Evolutionary conservation across 441 rosid species (phyloP).

Genomic region (Mallotus repandus): DNA sequence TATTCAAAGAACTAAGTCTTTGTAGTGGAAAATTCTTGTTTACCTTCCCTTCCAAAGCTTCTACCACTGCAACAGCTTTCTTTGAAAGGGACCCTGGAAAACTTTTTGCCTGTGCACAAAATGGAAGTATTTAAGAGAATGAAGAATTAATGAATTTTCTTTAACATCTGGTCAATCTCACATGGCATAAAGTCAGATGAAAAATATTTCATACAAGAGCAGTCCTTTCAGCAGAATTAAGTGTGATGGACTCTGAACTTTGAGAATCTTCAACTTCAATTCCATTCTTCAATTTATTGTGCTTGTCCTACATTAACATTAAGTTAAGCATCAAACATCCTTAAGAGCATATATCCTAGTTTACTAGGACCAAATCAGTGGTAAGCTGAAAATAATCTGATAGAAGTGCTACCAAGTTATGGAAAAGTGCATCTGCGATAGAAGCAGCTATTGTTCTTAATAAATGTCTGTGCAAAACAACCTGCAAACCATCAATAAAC

Average conservation of each 20-base stretch:
- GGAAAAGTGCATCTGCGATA: conserved; percentile 62
- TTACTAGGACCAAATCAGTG: conserved; percentile 16
- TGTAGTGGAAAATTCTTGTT: conserved; percentile 4
- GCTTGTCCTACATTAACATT: conserved; percentile 51
- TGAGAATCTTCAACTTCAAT: conserved; percentile 62
- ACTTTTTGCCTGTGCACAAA: conserved; percentile 67
- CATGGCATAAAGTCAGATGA: conserved; percentile 13
- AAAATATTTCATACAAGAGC: conserved; percentile 54
- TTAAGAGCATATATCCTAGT: conserved; percentile 21
- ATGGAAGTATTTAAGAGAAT: conserved; percentile 10
- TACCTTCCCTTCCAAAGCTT: conserved; percentile 95
- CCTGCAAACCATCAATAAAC: conserved; percentile 49
- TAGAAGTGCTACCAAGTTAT: conserved; percentile 59
- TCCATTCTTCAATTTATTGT: conserved; percentile 84
- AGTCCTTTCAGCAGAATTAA: conserved; percentile 62
- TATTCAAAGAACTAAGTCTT: conserved; percentile 6
- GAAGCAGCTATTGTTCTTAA: conserved; percentile 80
- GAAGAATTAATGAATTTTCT: conserved; percentile 1
- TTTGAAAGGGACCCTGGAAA: conserved; percentile 66
- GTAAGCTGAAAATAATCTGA: conserved; percentile 21
- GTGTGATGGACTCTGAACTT: conserved; percentile 45
- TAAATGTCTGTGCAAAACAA: conserved; percentile 82
- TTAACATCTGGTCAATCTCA: conserved; percentile 14
- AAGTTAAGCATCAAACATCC: conserved; percentile 24
- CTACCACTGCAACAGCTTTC: conserved; percentile 68